Evolutionary conservation across 2,329 filamentous ascomycete genomes (phyloP).

Genomic region (Fusarium pseudoanthophilum): DNA sequence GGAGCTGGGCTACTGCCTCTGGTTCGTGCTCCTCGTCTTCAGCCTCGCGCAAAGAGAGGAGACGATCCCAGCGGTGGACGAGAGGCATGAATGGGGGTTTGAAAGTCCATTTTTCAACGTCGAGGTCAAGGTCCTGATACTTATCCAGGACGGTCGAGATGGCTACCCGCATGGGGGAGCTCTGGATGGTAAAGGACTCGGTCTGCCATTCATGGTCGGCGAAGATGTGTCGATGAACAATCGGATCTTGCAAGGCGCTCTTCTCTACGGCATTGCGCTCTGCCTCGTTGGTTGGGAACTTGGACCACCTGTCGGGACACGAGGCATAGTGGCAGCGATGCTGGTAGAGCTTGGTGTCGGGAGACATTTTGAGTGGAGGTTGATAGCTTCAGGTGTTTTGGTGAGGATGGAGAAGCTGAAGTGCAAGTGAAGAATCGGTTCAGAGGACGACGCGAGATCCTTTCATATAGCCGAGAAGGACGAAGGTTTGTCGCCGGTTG

Average conservation of each 20-base stretch:
- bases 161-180: background rate
- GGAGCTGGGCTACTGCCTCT: constrained; percentile 20
- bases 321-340: background rate
- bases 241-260: background rate
- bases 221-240: constrained; percentile 8
- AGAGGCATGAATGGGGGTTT: constrained; percentile 11
- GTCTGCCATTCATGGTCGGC: constrained; percentile 4
- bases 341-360: constrained; percentile 4
- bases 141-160: background rate
- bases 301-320: constrained; percentile 7
- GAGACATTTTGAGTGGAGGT: background rate
- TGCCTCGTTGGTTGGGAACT: background rate
- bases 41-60: background rate
- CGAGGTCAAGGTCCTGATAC: constrained; percentile 22
- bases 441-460: accelerated
- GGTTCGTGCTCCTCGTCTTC: background rate
- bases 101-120: constrained; percentile 23
- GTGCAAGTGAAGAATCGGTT: background rate
- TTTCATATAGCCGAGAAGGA: background rate
- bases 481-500: background rate
- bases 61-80: constrained; percentile 21
- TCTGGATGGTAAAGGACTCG: constrained; percentile 15
- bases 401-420: no score
- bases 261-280: background rate
- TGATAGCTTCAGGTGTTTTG: background rate